Evolutionary conservation across 2,329 filamentous ascomycete genomes (phyloP).

Genomic region (Monosporascus sp.): DNA sequence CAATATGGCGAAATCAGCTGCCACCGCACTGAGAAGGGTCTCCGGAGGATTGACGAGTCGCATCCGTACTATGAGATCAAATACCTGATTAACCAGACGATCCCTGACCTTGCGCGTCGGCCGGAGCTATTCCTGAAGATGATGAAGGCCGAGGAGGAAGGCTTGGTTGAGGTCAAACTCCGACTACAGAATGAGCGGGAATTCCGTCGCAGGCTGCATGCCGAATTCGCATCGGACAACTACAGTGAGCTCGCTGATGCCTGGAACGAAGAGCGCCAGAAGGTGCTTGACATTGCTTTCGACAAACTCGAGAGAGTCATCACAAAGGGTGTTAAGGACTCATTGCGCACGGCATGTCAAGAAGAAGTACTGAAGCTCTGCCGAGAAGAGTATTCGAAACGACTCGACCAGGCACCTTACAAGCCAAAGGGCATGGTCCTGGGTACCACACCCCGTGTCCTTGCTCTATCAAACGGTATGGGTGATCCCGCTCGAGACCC

Average conservation of each 20-base stretch:
- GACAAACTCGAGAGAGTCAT: slow-evolving; percentile 78
- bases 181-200: slow-evolving; percentile 69
- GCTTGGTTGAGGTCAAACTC: slow-evolving; percentile 79
- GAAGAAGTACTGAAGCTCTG: slow-evolving; percentile 84
- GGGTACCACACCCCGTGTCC: slow-evolving; percentile 80
- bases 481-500: slow-evolving; percentile 70
- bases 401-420: slow-evolving; percentile 91
- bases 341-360: slow-evolving; percentile 87
- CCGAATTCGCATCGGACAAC: slow-evolving; percentile 88
- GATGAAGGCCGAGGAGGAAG: slow-evolving; percentile 94
- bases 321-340: slow-evolving; percentile 89
- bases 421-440: slow-evolving; percentile 90
- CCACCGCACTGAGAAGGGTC: slow-evolving; percentile 85
- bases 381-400: slow-evolving; percentile 81
- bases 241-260: slow-evolving; percentile 91
- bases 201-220: slow-evolving; percentile 71
- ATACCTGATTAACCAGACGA: slow-evolving; percentile 85
- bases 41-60: slow-evolving; percentile 88
- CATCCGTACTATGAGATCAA: slow-evolving; percentile 98
- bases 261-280: slow-evolving; percentile 85
- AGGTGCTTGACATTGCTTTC: slow-evolving; percentile 77
- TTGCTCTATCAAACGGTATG: slow-evolving; percentile 81
- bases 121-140: slow-evolving; percentile 94
- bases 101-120: slow-evolving; percentile 71
- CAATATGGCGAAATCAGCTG: slow-evolving; percentile 80